These are phyloP conservation scores for Euphorbia peplus DNA, from an alignment of 345 rosid genomes.

Conservation along the genomic window DNA sequence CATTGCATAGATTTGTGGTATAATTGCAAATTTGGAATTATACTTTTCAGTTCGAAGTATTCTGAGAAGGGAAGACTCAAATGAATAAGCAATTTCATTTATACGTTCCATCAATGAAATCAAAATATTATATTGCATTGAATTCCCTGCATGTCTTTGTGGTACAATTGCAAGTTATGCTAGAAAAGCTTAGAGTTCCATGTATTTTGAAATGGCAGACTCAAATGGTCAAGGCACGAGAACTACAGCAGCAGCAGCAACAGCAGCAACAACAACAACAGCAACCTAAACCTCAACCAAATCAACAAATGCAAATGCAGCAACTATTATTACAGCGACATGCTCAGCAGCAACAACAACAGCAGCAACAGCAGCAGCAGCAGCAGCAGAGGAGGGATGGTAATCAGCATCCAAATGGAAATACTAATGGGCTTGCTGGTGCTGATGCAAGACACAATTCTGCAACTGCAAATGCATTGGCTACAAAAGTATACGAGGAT, in stretches of 20 bases:
- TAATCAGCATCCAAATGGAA: slow-evolving; percentile 30
- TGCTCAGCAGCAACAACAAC: slow-evolving; percentile 32
- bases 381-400: slow-evolving; percentile 40
- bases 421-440: slow-evolving; percentile 24
- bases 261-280: slow-evolving; percentile 26
- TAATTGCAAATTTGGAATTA: neutral
- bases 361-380: slow-evolving; percentile 38
- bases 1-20: neutral
- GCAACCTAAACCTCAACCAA: slow-evolving; percentile 17
- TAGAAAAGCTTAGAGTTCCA: slow-evolving; percentile 13
- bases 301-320: slow-evolving; percentile 18
- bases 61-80: neutral
- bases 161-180: slow-evolving; percentile 1
- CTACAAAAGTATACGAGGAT: slow-evolving; percentile 51
- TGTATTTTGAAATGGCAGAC: slow-evolving; percentile 32
- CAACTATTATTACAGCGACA: slow-evolving; percentile 19
- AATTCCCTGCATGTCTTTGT: neutral
- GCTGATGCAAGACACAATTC: slow-evolving; percentile 43
- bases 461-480: slow-evolving; percentile 36
- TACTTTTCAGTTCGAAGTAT: neutral
- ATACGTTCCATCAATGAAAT: neutral
- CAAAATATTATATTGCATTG: neutral
- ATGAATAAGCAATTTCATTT: neutral
- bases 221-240: slow-evolving; percentile 47
- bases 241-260: slow-evolving; percentile 26